Percentiles rank a stretch among this genome's conserved stretches.
Evolutionary conservation across 352 stramenopile genomes (phyloP).

Genomic region (Pythium brassicae): DNA sequence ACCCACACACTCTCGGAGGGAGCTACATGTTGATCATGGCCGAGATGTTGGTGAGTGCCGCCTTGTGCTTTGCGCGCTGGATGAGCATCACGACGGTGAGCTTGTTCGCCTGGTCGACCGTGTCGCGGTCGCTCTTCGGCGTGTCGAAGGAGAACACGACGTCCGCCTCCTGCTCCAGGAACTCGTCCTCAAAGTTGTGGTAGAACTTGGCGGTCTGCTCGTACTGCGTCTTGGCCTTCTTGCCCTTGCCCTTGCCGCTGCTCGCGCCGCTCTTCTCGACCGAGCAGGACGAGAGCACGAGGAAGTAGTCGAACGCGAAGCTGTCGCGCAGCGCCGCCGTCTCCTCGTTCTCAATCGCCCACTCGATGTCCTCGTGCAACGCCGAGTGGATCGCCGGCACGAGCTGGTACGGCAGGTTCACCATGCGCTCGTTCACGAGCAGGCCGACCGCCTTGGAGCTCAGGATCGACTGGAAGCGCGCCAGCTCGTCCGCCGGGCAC

Average conservation of each 20-base stretch:
- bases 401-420: slow-evolving; percentile 85
- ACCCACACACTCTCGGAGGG: not conserved
- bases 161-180: slow-evolving; percentile 71
- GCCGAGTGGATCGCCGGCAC: slow-evolving; percentile 75
- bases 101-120: slow-evolving; percentile 54
- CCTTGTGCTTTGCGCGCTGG: slow-evolving; percentile 75
- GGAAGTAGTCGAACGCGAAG: slow-evolving; percentile 82
- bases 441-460: slow-evolving; percentile 54
- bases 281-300: slow-evolving; percentile 65
- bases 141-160: slow-evolving; percentile 70
- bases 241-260: slow-evolving; percentile 39
- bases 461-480: slow-evolving; percentile 61
- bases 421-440: slow-evolving; percentile 81
- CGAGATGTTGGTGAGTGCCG: slow-evolving; percentile 64
- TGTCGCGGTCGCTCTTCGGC: slow-evolving; percentile 56
- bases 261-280: slow-evolving; percentile 39
- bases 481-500: slow-evolving; percentile 40
- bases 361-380: slow-evolving; percentile 84
- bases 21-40: slow-evolving; percentile 82
- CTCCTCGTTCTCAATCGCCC: slow-evolving; percentile 72
- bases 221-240: slow-evolving; percentile 75
- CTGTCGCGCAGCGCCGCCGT: slow-evolving; percentile 52
- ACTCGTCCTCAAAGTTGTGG: slow-evolving; percentile 87
- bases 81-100: slow-evolving; percentile 78
- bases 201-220: slow-evolving; percentile 71